Evolutionary conservation across 2,329 filamentous ascomycete species (phyloP), one percentile per base, ranked within the genome.

Genomic region (Endothia cerciana): DNA sequence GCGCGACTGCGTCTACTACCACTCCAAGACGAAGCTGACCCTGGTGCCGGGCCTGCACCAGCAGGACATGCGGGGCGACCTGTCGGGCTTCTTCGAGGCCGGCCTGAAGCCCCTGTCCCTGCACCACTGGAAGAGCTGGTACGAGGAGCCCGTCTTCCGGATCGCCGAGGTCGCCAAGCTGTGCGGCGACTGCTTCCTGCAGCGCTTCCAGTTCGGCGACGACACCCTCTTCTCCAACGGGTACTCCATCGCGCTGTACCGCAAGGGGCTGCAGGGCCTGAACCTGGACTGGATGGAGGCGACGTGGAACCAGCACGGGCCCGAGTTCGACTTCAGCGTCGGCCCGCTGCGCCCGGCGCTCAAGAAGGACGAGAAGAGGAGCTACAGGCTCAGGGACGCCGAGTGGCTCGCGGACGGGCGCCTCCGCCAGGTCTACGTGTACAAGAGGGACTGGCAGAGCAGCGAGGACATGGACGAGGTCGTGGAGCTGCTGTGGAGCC

Each of bases 51-150:
- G 82, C 2, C 77, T 89, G 25, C 82, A 83, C 69, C 87, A 89
- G 73, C 78, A 88, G 62, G 87, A 89, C 71, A 76, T 88, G 68
- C 76, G 76, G 43, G 80, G 79, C 41, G 86, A 89, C 67, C 74
- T 82, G 28, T 82, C 83, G 1, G 87, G 87, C 0, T 87, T 88
- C 71, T 89, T 87, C 73, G 87, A 89, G 75, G 81, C 82, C 2
- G 84, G 85, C 1, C 74, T 80, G 30, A 75, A 78, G n/a, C 82
- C 85, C 0, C 75, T 88, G 15, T 87, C 82, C 60, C 76, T 89
- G 7, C 87, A 89, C 72, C 87, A 89, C 76, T 89, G 86, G 85
- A 88, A 87, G 73, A 84, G 81, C 15, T 88, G 86, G 85, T 86
- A 87, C 74, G 71, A 78, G 10, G 78, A 77, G 33, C 82, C 82